Percentiles rank a stretch among this genome's conserved stretches.
Evolutionary conservation across 176 grass and related monocot species (phyloP).

Genomic region (Paspalum vaginatum): DNA sequence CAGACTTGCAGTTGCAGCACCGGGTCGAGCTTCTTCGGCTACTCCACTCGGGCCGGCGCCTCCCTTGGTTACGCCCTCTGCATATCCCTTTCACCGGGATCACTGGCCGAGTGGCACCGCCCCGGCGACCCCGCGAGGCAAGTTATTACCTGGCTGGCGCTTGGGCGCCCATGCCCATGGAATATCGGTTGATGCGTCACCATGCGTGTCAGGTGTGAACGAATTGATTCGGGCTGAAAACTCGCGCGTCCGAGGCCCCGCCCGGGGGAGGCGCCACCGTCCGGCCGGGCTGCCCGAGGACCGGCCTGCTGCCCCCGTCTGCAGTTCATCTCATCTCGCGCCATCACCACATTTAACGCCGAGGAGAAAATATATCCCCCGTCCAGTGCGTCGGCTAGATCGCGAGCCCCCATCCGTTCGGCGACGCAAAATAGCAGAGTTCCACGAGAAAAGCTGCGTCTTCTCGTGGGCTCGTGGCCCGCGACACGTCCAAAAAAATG

Average conservation of each 20-base stretch:
- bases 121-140: not conserved
- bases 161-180: constrained; percentile 13
- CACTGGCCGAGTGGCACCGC: not conserved
- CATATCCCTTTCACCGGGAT: constrained; percentile 16
- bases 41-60: not conserved
- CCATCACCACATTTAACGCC: not conserved
- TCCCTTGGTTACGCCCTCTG: constrained; percentile 36
- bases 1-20: no score
- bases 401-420: not conserved
- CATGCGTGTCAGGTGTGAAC: constrained; percentile 28
- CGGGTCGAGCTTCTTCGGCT: not conserved
- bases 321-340: not conserved
- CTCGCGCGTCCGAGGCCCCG: not conserved
- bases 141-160: not conserved
- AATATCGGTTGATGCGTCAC: not conserved
- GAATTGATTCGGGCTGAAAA: constrained; percentile 15
- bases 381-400: no score
- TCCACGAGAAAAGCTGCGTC: not conserved
- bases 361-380: not conserved
- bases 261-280: constrained; percentile 52
- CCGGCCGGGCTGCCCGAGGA: not conserved
- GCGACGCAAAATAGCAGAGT: not conserved
- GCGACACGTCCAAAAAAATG: not conserved
- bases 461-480: constrained; percentile 9
- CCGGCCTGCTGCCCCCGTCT: not conserved